These are phyloP conservation scores for Mortierella sp. DNA, from an alignment of 371 early-diverging fungal species.

Conservation along the genomic window DNA sequence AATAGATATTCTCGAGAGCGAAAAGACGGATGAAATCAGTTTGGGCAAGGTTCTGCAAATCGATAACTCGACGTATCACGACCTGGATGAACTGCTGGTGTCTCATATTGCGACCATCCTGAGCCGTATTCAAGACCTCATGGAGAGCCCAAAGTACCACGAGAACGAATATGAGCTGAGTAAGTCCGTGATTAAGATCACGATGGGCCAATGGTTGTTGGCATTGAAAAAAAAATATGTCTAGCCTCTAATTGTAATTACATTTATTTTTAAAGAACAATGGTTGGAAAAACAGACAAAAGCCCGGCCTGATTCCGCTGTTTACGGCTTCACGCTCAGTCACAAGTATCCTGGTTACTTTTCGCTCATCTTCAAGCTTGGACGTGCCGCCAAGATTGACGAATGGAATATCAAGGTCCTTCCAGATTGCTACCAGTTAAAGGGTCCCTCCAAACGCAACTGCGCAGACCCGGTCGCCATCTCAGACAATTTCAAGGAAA, in stretches of 20 bases:
- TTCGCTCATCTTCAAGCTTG: slow-evolving; percentile 25
- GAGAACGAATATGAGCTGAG: slow-evolving; percentile 41
- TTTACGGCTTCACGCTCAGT: slow-evolving; percentile 22
- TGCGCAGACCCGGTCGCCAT: slow-evolving; percentile 15
- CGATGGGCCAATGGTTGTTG: too few relatives aligned
- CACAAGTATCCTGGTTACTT: slow-evolving; percentile 22
- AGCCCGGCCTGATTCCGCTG: slow-evolving; percentile 13
- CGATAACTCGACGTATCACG: slow-evolving; percentile 76
- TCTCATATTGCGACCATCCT: slow-evolving; percentile 88
- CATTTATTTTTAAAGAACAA: background rate
- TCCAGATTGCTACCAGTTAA: slow-evolving; percentile 11
- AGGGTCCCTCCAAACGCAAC: slow-evolving; percentile 17
- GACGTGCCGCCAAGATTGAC: slow-evolving; percentile 15
- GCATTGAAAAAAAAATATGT: background rate
- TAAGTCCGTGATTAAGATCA: slow-evolving; percentile 17
- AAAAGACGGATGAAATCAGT: slow-evolving; percentile 77
- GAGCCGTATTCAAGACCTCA: slow-evolving; percentile 75
- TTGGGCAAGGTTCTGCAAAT: slow-evolving; percentile 72
- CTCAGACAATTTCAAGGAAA: slow-evolving; percentile 24
- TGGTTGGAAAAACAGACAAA: slow-evolving; percentile 8
- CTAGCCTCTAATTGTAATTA: background rate
- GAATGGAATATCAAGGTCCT: slow-evolving; percentile 28
- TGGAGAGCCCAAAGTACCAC: slow-evolving; percentile 73
- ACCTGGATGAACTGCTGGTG: slow-evolving; percentile 93
- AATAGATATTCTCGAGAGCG: slow-evolving; percentile 79